These are phyloP conservation scores for Aureobasidium namibiae DNA, from an alignment of 2,329 filamentous ascomycete species.

Conservation along the genomic window DNA sequence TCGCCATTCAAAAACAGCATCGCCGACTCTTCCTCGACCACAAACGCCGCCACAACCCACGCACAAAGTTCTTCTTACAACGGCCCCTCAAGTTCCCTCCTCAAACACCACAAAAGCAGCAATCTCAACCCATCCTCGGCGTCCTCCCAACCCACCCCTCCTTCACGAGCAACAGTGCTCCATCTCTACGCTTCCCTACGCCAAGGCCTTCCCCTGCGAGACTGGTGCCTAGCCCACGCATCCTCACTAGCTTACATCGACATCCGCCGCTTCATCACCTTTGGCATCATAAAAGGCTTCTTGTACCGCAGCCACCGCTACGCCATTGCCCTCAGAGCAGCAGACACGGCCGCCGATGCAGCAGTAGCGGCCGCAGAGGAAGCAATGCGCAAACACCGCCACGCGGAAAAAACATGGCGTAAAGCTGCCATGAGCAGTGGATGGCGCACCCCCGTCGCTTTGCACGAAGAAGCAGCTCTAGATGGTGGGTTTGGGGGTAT, in stretches of 20 bases:
- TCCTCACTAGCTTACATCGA: conserved; percentile 70
- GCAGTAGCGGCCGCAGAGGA: conserved; percentile 16
- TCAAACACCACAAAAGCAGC: neutral
- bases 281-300: conserved; percentile 91
- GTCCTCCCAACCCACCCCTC: neutral
- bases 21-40: neutral
- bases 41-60: neutral
- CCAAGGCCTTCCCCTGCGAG: conserved; percentile 73
- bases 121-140: neutral
- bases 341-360: conserved; percentile 13
- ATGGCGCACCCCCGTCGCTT: conserved; percentile 19
- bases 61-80: conserved; percentile 61
- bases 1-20: conserved; percentile 16
- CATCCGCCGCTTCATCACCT: conserved; percentile 84
- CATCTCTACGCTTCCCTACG: conserved; percentile 79
- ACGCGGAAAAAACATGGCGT: conserved; percentile 24
- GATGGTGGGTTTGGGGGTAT: conserved; percentile 22
- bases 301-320: conserved; percentile 91
- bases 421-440: conserved; percentile 25
- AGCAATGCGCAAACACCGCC: neutral
- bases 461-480: neutral
- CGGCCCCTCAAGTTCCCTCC: conserved; percentile 54
- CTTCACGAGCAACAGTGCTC: conserved; percentile 46
- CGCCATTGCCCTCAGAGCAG: conserved; percentile 34
- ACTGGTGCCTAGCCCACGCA: conserved; percentile 74